A percentile compares a stretch with the other conserved stretches of the same genome.
Conservation (phyloP, 202 grass and related monocot species). For the Setaria italica region DNA sequence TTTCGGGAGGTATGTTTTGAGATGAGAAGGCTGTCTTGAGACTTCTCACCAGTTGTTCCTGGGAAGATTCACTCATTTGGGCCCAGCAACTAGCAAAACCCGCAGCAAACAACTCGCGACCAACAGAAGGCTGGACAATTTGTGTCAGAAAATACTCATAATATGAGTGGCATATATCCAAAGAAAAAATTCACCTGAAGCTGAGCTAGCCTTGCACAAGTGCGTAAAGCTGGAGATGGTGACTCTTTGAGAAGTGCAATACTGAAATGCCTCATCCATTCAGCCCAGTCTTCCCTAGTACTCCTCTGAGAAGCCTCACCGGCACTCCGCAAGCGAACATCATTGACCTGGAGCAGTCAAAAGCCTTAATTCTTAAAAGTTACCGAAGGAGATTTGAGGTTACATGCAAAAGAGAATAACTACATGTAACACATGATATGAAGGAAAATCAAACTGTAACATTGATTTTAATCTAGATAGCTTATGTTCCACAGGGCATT, state of each 20-base stretch:
- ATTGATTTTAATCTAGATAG: conserved; percentile 1
- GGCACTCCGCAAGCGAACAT: conserved; percentile 86
- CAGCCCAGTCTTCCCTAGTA: conserved; percentile 98
- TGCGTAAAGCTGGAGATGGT: conserved; percentile 94
- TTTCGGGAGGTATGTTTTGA: conserved; percentile 98
- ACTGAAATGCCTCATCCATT: conserved; percentile 99
- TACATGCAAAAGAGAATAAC: not conserved
- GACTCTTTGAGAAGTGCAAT: conserved; percentile 98
- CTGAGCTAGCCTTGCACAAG: conserved; percentile 93
- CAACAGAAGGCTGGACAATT: conserved; percentile 88
- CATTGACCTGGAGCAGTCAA: conserved; percentile 72
- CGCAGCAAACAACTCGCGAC: conserved; percentile 92
- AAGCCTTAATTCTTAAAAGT: conserved; percentile 30
- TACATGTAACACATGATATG: conserved; percentile 17
- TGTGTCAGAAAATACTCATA: conserved; percentile 53
- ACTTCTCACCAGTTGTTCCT: conserved; percentile 96
- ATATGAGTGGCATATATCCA: conserved; percentile 36
- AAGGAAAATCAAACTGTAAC: conserved; percentile 3
- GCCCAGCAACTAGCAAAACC: conserved; percentile 99
- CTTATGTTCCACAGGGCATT: conserved; percentile 4
- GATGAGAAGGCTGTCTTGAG: conserved; percentile 99
- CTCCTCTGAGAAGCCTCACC: conserved; percentile 97
- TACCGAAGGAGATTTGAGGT: not conserved
- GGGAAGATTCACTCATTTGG: conserved; percentile 92
- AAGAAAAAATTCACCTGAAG: conserved; percentile 68